Evolutionary conservation across 257 asterid species (phyloP), one percentile per base, ranked within the genome.

Genomic region (Plantago elongata): DNA sequence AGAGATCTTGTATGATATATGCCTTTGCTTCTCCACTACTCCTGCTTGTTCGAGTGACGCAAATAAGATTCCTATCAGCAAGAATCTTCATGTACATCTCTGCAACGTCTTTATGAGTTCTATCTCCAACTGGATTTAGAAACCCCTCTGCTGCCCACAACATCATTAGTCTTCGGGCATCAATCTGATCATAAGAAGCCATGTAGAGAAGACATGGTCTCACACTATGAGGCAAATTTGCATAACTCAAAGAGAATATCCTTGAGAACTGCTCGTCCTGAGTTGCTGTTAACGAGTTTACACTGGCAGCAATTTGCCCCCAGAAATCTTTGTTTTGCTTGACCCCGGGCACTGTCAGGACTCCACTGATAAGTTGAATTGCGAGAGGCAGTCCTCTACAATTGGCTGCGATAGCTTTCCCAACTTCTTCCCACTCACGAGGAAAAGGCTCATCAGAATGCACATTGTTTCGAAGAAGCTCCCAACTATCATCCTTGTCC

Each of bases 381-480:
- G 29, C 50, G 15, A 58, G 45, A 13, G 63, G 63, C 9, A 38
- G 48, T 37, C 63, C 63, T 13, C 17, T 11, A 58, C 63, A 58
- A 4, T 58, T 37, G 14, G 9, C 12, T 3, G 49, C 49, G 5
- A 58, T 58, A 3, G 1, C 13, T 42, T 9, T 38, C 27, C 63
- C 63, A 4, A 43, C 9, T 5, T 58, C 29, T 54, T 54, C 22
- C 4, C 13, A 50, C 15, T 50, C 55, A 3, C 0, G 10, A 13
- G 55, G 55, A 9, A 16, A 50, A 13, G 11, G 13, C 10, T n/a
- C 22, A 9, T 16, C 10, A 13, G 8, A 16, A n/a, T 13, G 68
- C 46, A 22, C 75, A 72, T 54, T 54, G 43, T 68, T 22, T 71
- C 72, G 34, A 72, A 13, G 45, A 72, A 50, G 55, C 37, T 13